Evolutionary conservation across 1,139 yeast genomes (phyloP), one percentile per base, ranked within the genome.

Genomic region (Candida sanyaensis): DNA sequence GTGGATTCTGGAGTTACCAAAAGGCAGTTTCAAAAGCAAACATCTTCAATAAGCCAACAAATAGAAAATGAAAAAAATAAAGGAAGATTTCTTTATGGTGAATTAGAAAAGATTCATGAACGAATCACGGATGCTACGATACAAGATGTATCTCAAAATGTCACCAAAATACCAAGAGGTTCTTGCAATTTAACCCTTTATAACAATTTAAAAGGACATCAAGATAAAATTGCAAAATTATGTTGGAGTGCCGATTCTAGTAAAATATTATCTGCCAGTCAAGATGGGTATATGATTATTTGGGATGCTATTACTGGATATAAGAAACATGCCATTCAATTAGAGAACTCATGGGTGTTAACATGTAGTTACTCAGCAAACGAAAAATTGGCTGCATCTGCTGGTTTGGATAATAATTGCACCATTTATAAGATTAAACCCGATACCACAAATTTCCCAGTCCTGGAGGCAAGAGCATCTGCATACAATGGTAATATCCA

Each of bases 261-360:
- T 37, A 75, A 73, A 38, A 62, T 92, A 2, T 68, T 90, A 9
- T 82, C 91, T 40, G 90, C 91, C 0, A 84, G 95, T 31, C 96
- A 89, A 62, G 97, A 92, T 65, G 97, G 97, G 2, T 87, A 81
- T 60, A 75, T 90, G 73, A 75, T 92, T 42, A 66, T 90, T 29
- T 92, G 97, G 97, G 93, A 91, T 63, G 78, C 91, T 0, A 71
- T 78, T 2, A 80, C 89, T 0, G 93, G 93, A 2, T 71, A 79
- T 55, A 92, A 92, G 61, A 75, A 79, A 48, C 82, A 84, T 52
- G 91, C 91, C 1, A 80, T 91, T 13, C 77, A 81, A 6, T 66
- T 86, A 49, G 87, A 84, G 49, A 87, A 86, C 48, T 85, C 84
- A 41, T 91, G 96, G 89, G 90, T 88, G 1, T 74, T 89, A 47